Base-by-base conservation (phyloP, 2,329 filamentous ascomycete species). In the Colletotrichum sp. region DNA sequence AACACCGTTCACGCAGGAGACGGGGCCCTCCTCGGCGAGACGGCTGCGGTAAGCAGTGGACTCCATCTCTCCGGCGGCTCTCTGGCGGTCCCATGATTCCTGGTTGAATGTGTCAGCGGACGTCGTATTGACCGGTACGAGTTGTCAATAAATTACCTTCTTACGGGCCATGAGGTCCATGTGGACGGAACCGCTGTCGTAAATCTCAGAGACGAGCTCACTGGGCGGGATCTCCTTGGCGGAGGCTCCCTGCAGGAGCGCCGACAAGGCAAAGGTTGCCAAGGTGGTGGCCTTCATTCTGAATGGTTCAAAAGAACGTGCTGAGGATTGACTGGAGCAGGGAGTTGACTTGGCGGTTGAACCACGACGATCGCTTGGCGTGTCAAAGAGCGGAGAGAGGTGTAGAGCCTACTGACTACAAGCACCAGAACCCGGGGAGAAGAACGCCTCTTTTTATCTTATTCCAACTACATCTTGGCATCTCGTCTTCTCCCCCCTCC, bases 211-310 rank as follows among this genome's bases (percentile, higher is more conserved):
- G 55, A 74, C 71, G 26, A 68, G 77, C 38, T 72, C 75, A 55
- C 77, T 74, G 36, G 77, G 77, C 36, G 77, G 72, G 67, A 77
- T 73, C 71, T 79, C 78, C 77, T 78, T 79, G 26, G 77, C 78
- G 18, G 73, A 75, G 43, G 64, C 73, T 64, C 73, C 73, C 15
- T 71, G 71, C 15, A 75, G 69, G 32, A 75, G 73, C 24, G 69
- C 73, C 69, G 73, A 75, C 21, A 75, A 32, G 69, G 73, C 73
- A 18, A 75, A 43, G 26, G 57, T 65, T 64, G 73, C 69, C 73
- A 75, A 68, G 64, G 73, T 75, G 24, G 70, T 57, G 32, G 73
- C 73, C 69, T 73, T 75, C 73, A 75, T 75, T 38, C 63, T 73
- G 69, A 21, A 43, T 73, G 73, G 63, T 72, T 60, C 70, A 32